Conservation (phyloP, 2,329 filamentous ascomycete genomes). For the Aspergillus flavus region DNA sequence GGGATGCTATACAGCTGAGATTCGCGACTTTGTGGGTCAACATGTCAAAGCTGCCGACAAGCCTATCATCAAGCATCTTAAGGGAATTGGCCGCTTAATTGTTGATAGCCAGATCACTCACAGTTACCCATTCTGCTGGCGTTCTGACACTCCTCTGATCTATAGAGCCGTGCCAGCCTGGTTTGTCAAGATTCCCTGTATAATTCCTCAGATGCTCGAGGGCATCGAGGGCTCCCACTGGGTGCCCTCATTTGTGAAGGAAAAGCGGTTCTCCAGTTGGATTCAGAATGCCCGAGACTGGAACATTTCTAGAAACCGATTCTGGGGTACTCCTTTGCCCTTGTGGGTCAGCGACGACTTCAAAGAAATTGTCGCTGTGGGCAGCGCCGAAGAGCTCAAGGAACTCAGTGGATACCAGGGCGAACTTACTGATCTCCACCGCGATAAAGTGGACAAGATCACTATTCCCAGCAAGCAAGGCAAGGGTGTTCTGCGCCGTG, state of each 20-base stretch:
- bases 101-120: conserved; percentile 87
- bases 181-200: conserved; percentile 86
- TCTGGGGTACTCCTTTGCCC: conserved; percentile 93
- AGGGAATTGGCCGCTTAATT: conserved; percentile 72
- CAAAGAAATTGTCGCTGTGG: conserved; percentile 83
- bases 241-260: conserved; percentile 89
- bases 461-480: conserved; percentile 89
- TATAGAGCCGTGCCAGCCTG: conserved; percentile 90
- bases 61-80: conserved; percentile 87
- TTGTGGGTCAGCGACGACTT: conserved; percentile 89
- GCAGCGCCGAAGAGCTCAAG: conserved; percentile 81
- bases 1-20: conserved; percentile 75
- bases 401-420: conserved; percentile 83
- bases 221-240: conserved; percentile 89
- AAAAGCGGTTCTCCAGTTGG: conserved; percentile 89
- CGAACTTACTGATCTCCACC: conserved; percentile 82
- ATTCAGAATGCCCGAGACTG: conserved; percentile 89
- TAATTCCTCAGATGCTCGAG: conserved; percentile 84
- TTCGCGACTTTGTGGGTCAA: conserved; percentile 79
- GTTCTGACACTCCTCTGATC: conserved; percentile 93
- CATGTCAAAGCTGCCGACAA: conserved; percentile 93
- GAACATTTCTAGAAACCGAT: conserved; percentile 92
- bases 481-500: conserved; percentile 77
- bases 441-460: conserved; percentile 90
- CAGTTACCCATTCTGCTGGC: conserved; percentile 90